Evolutionary conservation across 2,329 filamentous ascomycete species (phyloP).

Genomic region (Ceratocystis variospora): DNA sequence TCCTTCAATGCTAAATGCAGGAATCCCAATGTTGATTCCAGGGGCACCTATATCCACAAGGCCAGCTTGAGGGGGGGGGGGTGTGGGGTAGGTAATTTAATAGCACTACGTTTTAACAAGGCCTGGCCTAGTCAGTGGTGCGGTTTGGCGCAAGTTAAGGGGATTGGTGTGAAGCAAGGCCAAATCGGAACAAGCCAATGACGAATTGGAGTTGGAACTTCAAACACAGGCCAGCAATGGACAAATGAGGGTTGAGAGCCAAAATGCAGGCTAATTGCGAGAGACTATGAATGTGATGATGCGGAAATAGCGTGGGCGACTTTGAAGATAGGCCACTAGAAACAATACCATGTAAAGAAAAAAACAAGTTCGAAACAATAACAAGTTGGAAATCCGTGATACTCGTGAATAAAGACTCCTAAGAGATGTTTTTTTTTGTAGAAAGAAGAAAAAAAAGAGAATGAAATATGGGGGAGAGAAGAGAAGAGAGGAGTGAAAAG

Average conservation of each 20-base stretch:
- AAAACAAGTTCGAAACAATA: conserved; percentile 4
- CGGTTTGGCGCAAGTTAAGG: background rate
- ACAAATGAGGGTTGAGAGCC: background rate
- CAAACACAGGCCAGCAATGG: background rate
- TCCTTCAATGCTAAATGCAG: conserved; percentile 16
- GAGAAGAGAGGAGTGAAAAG: background rate
- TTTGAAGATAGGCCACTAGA: background rate
- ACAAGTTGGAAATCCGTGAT: conserved; percentile 1
- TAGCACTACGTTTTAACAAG: conserved; percentile 3
- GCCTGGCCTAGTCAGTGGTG: background rate
- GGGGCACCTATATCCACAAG: conserved; percentile 6
- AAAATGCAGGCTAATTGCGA: background rate
- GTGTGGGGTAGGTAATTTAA: conserved; percentile 1
- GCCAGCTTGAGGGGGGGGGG: conserved; percentile 1
- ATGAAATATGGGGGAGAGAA: background rate
- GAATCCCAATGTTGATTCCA: conserved; percentile 11
- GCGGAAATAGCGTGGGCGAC: background rate
- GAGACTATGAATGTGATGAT: background rate
- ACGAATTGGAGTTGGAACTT: conserved; percentile 1
- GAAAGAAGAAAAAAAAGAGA: background rate
- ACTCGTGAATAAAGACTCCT: conserved; percentile 5
- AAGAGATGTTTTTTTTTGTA: conserved; percentile 3
- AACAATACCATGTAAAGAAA: conserved; percentile 6
- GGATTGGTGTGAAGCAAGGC: conserved; percentile 6
- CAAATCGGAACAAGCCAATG: conserved; percentile 6